Percentiles rank a stretch among this genome's conserved stretches.
phyloP scores from a whole-genome alignment of 169 alveolate species.

The Plasmodium ovale region DNA sequence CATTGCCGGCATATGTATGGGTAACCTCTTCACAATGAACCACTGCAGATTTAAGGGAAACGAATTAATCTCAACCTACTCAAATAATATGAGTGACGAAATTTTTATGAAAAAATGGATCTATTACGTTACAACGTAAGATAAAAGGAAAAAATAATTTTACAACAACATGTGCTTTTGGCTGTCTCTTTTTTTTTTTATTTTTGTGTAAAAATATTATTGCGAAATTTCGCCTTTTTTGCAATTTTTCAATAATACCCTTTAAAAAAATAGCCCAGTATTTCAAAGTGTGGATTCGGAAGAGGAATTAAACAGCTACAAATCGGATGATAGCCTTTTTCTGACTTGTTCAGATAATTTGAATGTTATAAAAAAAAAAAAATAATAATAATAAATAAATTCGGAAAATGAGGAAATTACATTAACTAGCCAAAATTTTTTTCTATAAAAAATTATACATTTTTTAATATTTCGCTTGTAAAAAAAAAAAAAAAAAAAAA shows the following conservation, averaged over 20 bases:
- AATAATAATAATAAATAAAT: not conserved
- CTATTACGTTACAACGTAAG: conserved; percentile 60
- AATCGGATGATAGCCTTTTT: conserved; percentile 30
- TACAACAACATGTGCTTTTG: not conserved
- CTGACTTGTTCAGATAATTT: conserved; percentile 61
- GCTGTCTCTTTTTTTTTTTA: not conserved
- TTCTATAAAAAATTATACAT: not conserved
- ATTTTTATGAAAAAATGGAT: conserved; percentile 43
- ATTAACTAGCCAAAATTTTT: conserved; percentile 18
- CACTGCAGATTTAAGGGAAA: conserved; percentile 33
- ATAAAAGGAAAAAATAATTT: not conserved
- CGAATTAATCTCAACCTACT: conserved; percentile 47
- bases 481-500: not conserved
- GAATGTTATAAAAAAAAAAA: conserved; percentile 17
- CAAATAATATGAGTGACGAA: conserved; percentile 23
- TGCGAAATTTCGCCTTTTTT: not conserved
- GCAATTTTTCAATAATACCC: conserved; percentile 6
- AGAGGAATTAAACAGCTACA: conserved; percentile 24
- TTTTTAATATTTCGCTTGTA: too few species aligned
- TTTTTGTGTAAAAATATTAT: not conserved
- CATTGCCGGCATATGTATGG: too few species aligned
- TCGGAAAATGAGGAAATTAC: not conserved
- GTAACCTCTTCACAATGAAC: not conserved
- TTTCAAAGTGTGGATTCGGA: conserved; percentile 28
- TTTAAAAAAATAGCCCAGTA: conserved; percentile 15